These are phyloP conservation scores for Clitopilus hobsonii DNA, from an alignment of 768 basidiomycete species.

Conservation along the genomic window DNA sequence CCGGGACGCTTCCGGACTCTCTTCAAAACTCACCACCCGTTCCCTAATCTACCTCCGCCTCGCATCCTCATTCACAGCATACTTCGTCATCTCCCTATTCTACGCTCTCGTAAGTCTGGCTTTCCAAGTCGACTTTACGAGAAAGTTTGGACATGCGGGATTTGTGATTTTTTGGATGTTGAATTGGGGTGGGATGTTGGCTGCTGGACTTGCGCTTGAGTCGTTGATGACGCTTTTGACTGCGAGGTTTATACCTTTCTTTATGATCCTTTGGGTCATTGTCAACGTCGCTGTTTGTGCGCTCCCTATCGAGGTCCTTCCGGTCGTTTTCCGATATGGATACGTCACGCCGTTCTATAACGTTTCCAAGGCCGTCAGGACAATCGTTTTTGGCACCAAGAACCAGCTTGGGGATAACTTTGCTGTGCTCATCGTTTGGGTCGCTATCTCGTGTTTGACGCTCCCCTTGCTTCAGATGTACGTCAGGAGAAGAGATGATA, in stretches of 20 bases:
- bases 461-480: constrained; percentile 43
- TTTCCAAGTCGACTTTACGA: constrained; percentile 52
- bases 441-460: constrained; percentile 42
- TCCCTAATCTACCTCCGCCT: constrained; percentile 29
- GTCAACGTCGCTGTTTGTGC: constrained; percentile 56
- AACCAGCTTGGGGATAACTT: constrained; percentile 53
- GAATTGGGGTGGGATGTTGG: constrained; percentile 52
- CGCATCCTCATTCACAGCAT: constrained; percentile 21
- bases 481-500: constrained; percentile 8
- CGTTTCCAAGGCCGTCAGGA: constrained; percentile 46
- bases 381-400: constrained; percentile 49
- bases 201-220: constrained; percentile 62
- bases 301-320: constrained; percentile 47
- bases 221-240: constrained; percentile 55
- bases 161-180: constrained; percentile 69
- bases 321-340: constrained; percentile 46
- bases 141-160: constrained; percentile 47
- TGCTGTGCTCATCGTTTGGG: constrained; percentile 45
- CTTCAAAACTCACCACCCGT: constrained; percentile 18
- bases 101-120: constrained; percentile 57
- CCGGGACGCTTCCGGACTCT: constrained; percentile 25
- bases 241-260: constrained; percentile 46
- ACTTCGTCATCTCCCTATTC: constrained; percentile 39
- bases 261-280: constrained; percentile 65
- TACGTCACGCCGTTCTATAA: constrained; percentile 61